These are phyloP conservation scores for Phytophthora podocarpi DNA, from an alignment of 352 stramenopile genomes.

Conservation along the genomic window DNA sequence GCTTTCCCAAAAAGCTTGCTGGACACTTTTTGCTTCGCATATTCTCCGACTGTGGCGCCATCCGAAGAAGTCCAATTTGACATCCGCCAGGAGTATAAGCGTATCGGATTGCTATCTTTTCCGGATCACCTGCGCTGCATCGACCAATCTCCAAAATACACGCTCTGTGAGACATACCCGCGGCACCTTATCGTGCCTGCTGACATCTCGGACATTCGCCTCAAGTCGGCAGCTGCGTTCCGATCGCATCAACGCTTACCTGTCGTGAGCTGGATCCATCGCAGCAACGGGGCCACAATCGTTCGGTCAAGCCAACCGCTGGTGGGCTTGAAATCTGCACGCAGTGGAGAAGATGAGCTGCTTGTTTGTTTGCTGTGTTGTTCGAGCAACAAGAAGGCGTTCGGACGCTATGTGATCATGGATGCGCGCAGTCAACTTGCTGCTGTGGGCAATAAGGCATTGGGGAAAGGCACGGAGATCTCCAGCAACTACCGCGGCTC, in stretches of 20 bases:
- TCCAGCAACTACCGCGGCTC: slow-evolving; percentile 93
- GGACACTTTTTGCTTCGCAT: slow-evolving; percentile 86
- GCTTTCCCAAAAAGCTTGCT: slow-evolving; percentile 75
- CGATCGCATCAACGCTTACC: slow-evolving; percentile 73
- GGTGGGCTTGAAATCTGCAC: slow-evolving; percentile 79
- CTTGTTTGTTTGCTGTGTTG: slow-evolving; percentile 77
- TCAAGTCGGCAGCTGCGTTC: slow-evolving; percentile 76
- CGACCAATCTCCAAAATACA: slow-evolving; percentile 76
- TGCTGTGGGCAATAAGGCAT: slow-evolving; percentile 86
- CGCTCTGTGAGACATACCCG: slow-evolving; percentile 95
- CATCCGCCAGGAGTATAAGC: slow-evolving; percentile 77
- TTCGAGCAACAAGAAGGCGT: slow-evolving; percentile 45
- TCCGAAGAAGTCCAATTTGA: slow-evolving; percentile 84
- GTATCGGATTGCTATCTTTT: slow-evolving; percentile 74
- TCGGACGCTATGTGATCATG: slow-evolving; percentile 82
- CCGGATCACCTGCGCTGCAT: slow-evolving; percentile 76
- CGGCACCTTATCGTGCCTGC: slow-evolving; percentile 92
- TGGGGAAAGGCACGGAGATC: slow-evolving; percentile 97
- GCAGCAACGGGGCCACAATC: slow-evolving; percentile 77
- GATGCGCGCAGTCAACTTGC: slow-evolving; percentile 84
- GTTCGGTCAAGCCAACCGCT: slow-evolving; percentile 80
- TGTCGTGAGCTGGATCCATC: slow-evolving; percentile 81
- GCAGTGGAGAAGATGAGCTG: slow-evolving; percentile 77
- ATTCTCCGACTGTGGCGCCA: slow-evolving; percentile 67
- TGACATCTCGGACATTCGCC: slow-evolving; percentile 91